phyloP scores from a whole-genome alignment of 768 basidiomycete species.

The Multifurca ochricompacta region DNA sequence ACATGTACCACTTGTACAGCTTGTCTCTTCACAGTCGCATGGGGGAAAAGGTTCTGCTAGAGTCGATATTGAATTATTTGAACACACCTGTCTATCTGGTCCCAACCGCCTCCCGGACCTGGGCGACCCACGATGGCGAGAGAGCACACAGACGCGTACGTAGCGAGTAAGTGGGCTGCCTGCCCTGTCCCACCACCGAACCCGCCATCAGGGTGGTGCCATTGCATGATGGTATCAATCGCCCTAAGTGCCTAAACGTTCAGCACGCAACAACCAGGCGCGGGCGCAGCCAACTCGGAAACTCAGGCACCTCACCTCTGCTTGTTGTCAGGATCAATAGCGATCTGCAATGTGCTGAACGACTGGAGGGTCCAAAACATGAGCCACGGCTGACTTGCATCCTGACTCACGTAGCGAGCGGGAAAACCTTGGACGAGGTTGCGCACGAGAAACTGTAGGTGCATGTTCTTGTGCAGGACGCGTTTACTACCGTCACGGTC shows the following conservation, averaged over 20 bases:
- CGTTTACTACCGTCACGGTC: conserved; percentile 26
- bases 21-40: conserved; percentile 41
- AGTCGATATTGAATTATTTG: neutral
- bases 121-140: conserved; percentile 76
- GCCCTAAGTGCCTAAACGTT: conserved; percentile 38
- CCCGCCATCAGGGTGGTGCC: conserved; percentile 83
- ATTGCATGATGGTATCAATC: conserved; percentile 70
- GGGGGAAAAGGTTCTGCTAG: neutral
- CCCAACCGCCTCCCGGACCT: conserved; percentile 74
- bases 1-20: conserved; percentile 85
- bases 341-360: conserved; percentile 72
- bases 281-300: neutral
- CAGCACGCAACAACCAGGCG: neutral
- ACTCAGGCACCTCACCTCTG: conserved; percentile 63
- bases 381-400: conserved; percentile 94
- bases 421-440: conserved; percentile 78
- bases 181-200: conserved; percentile 92
- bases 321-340: conserved; percentile 67
- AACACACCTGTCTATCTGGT: conserved; percentile 69
- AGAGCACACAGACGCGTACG: conserved; percentile 80
- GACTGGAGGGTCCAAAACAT: conserved; percentile 89
- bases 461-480: conserved; percentile 50
- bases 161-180: conserved; percentile 78
- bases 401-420: conserved; percentile 68
- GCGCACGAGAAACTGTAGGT: conserved; percentile 69